Conservation (phyloP, 805 yeast genomes). For the Spathaspora gorwiae region DNA sequence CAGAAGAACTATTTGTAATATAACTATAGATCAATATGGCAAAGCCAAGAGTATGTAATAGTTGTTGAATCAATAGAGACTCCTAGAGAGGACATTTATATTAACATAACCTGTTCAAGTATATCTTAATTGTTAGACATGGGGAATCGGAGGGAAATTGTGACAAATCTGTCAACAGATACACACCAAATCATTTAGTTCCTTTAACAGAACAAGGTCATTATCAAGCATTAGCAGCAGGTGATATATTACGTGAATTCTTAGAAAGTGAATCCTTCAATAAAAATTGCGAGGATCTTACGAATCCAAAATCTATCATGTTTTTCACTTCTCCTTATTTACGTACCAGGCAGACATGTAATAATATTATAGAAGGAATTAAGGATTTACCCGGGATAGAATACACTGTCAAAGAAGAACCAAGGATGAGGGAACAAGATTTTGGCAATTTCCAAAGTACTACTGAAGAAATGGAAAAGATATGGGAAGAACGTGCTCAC, state of each 20-base stretch:
- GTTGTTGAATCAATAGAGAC: background rate
- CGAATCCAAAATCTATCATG: conserved; percentile 42
- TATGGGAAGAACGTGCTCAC: conserved; percentile 79
- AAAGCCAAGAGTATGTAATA: conserved; percentile 6
- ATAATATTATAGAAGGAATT: conserved; percentile 60
- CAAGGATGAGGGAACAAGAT: conserved; percentile 90
- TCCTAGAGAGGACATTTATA: background rate
- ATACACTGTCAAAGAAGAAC: conserved; percentile 74
- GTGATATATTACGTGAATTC: conserved; percentile 43
- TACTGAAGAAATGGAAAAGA: conserved; percentile 68
- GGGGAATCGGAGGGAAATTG: conserved; percentile 91
- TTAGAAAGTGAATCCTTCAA: conserved; percentile 33
- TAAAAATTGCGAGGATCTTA: conserved; percentile 3
- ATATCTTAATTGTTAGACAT: conserved; percentile 79
- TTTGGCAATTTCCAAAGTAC: conserved; percentile 89
- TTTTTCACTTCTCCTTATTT: conserved; percentile 85
- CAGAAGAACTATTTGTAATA: background rate
- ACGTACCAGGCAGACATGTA: conserved; percentile 80
- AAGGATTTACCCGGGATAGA: conserved; percentile 37
- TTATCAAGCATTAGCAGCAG: conserved; percentile 58
- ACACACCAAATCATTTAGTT: conserved; percentile 76
- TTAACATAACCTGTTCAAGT: conserved; percentile 24
- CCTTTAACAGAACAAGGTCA: conserved; percentile 71
- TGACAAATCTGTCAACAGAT: conserved; percentile 75
- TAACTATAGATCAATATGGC: conserved; percentile 1